Evolutionary conservation across 2,329 filamentous ascomycete species (phyloP).

Genomic region (Chaetomium olivaceum): DNA sequence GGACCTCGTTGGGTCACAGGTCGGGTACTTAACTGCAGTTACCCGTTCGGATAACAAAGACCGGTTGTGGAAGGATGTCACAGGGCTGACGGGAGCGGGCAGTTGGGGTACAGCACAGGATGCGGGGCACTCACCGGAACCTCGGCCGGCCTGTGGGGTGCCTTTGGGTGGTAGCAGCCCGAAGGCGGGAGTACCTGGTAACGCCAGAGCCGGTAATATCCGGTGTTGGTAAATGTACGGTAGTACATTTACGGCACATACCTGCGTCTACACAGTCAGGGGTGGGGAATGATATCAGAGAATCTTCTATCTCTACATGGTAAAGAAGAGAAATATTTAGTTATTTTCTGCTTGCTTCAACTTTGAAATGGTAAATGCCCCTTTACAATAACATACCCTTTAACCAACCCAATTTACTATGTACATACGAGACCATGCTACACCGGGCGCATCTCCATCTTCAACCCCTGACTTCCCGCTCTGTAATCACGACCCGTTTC

Average conservation of each 20-base stretch:
- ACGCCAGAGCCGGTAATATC: neutral
- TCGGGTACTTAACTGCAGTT: neutral
- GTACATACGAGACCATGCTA: neutral
- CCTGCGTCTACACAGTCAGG: neutral
- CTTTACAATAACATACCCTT: neutral
- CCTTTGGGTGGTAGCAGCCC: neutral
- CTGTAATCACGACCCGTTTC: neutral
- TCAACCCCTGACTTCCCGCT: neutral
- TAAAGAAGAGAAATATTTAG: neutral
- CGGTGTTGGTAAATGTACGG: neutral
- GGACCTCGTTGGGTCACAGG: neutral
- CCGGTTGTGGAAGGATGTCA: slow-evolving; percentile 1
- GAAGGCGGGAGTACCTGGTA: neutral
- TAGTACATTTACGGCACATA: no score
- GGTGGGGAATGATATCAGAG: neutral
- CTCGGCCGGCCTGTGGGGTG: slow-evolving; percentile 13
- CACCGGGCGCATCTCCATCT: neutral
- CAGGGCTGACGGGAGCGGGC: neutral
- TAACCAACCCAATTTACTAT: neutral
- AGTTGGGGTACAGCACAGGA: neutral
- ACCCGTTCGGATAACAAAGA: neutral
- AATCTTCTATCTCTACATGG: neutral
- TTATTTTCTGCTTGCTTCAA: neutral
- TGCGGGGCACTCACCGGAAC: slow-evolving; percentile 1
- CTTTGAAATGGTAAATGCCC: neutral